Percentiles rank a stretch among this genome's conserved stretches.
Evolutionary conservation across 208 protist species (phyloP).

Genomic region (Herpetomonas tarakana): DNA sequence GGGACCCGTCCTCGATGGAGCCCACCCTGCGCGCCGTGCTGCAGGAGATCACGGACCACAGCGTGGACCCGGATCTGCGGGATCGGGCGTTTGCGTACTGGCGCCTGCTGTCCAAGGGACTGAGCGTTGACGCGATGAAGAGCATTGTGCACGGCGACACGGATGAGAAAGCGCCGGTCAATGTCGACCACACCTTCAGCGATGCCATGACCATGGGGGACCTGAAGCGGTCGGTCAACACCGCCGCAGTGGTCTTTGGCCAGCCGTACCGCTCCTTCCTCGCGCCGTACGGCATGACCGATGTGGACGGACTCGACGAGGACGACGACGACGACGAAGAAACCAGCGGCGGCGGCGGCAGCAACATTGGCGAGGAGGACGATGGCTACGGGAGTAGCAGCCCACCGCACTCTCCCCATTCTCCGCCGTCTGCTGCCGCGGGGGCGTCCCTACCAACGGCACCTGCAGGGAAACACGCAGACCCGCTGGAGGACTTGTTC

Average conservation of each 20-base stretch:
- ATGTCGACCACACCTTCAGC: conserved; percentile 90
- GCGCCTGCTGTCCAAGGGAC: conserved; percentile 97
- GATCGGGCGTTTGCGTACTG: conserved; percentile 99
- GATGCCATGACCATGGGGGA: conserved; percentile 92
- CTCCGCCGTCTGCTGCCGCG: conserved; percentile 1
- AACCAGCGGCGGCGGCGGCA: conserved; percentile 29
- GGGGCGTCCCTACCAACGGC: neutral
- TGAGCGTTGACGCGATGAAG: conserved; percentile 94
- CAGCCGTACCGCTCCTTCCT: conserved; percentile 95
- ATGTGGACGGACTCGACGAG: conserved; percentile 41
- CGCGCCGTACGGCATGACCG: conserved; percentile 66
- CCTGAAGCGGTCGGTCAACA: conserved; percentile 88
- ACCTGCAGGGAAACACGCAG: conserved; percentile 12
- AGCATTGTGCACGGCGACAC: conserved; percentile 80
- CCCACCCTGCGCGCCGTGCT: conserved; percentile 61
- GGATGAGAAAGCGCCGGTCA: conserved; percentile 81
- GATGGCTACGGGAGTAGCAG: neutral
- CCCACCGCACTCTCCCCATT: neutral
- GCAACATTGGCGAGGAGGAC: conserved; percentile 22
- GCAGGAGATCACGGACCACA: conserved; percentile 72
- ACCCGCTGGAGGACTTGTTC: conserved; percentile 51
- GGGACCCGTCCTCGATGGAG: conserved; percentile 73
- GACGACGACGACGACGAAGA: conserved; percentile 74
- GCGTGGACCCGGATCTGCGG: conserved; percentile 97
- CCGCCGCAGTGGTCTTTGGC: conserved; percentile 96